Base-by-base conservation (phyloP, 1,284 basidiomycete genomes). In the Neonothopanus nambi region DNA sequence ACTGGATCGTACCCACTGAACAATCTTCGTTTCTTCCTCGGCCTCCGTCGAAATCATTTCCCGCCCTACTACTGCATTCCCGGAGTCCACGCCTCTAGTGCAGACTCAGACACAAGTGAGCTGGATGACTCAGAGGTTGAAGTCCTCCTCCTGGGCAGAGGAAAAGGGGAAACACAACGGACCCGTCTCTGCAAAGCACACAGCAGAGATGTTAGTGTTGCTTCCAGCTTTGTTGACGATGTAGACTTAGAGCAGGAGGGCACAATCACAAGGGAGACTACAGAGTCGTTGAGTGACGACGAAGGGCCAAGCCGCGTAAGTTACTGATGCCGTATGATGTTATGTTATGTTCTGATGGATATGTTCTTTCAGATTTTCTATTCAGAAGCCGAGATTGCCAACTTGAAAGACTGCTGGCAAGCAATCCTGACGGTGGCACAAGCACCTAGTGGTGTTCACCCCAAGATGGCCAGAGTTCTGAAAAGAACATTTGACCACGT, bases 21-120 rank as follows among this genome's bases (percentile, higher is more conserved):
- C 9, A 41, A 54, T 26, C 12, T 48, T 3, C 39, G 28, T 6
- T 59, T 59, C 23, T 59, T 51, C n/a, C 40, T 46, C 13, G 30
- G 42, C n/a, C 24, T 59, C n/a, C n/a, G n/a, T n/a, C n/a, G n/a
- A n/a, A n/a, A n/a, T n/a, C n/a, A n/a, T n/a, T n/a, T n/a, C n/a
- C 8, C 43, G 49, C 57, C 55, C 3, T 59, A 53, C 40, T 59
- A 59, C 36, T 24, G 30, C 11, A 52, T 58, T 26, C 49, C 48
- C 7, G 38, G 38, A n/a, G 20, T 17, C 9, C 7, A 40, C 38
- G 38, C n/a, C n/a, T n/a, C n/a, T n/a, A n/a, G n/a, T n/a, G n/a
- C n/a, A n/a, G 7, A 7, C n/a, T 13, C 8, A 8, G 38, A 7
- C 15, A 6, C 38, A 6, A 8, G n/a, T n/a, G n/a, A n/a, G n/a